Evolutionary conservation across 768 basidiomycete species (phyloP), one percentile per base, ranked within the genome.

Genomic region (Glaciozyma martinii): DNA sequence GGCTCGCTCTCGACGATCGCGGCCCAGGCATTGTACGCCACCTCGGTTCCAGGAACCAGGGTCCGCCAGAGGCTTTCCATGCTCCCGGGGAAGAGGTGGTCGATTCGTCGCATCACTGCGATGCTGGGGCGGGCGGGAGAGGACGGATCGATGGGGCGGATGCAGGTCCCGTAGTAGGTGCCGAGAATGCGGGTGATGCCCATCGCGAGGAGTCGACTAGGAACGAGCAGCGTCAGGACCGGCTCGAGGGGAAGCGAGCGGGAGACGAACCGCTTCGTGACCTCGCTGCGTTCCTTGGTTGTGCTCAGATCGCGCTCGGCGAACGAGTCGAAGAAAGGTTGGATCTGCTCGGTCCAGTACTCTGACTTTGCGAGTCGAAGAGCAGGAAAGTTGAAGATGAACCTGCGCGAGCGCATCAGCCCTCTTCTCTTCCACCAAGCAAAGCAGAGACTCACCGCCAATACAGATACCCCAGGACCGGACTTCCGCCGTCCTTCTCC

Each of bases 171-270:
- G 25, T 37, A n/a, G 63, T 71, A 71, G 12, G 69, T 60, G 1
- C 69, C 69, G 59, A 71, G 50, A 47, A 71, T 53, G 29, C 69
- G 66, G 32, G 63, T 66, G 57, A 67, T 46, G 5, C 69, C 69
- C 40, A 65, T 56, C 15, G 69, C 42, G 33, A 71, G 63, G 42
- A 71, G 63, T 44, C 66, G 65, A 7, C 68, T 70, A 56, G 1
- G n/a, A 13, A 21, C 27, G 46, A 19, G 37, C 7, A 25, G 15
- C 6, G 21, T 32, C 27, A 50, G 21, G 0, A 23, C 4, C 0
- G 33, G 37, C 25, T 7, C 5, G 13, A 18, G 18, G 2, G 40
- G 33, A 43, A 29, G 33, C 10, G 18, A 3, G 21, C 15, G 30
- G 37, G n/a, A 15, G 21, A 27, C 46, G 57, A 27, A 67, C 66